Percentiles rank a stretch among this genome's conserved stretches.
Evolutionary conservation across 257 asterid genomes (phyloP).

Genomic region (Anisodus acutangulus): DNA sequence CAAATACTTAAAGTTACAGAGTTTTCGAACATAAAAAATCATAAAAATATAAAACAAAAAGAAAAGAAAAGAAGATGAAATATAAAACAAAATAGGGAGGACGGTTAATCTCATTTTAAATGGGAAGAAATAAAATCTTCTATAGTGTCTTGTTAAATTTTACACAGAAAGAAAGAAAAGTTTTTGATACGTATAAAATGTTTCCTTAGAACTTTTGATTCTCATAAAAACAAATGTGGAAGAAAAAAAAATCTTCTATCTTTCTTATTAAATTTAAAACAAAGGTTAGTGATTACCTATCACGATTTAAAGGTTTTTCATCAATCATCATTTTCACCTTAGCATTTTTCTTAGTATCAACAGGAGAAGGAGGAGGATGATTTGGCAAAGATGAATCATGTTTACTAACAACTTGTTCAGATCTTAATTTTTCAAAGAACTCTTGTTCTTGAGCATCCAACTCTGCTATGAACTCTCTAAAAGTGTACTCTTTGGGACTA

Average conservation of each 20-base stretch:
- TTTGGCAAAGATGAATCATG: background rate
- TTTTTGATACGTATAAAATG: too few species aligned
- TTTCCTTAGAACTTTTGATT: too few species aligned
- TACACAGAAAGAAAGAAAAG: too few species aligned
- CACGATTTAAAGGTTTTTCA: background rate
- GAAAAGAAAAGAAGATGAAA: background rate
- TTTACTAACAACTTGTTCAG: background rate
- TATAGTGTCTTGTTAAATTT: too few species aligned
- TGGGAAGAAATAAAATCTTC: too few species aligned
- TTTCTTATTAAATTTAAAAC: too few species aligned
- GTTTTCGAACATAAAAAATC: background rate
- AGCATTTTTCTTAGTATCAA: background rate
- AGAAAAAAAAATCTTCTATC: too few species aligned
- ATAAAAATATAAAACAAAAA: background rate
- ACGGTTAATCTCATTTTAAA: too few species aligned
- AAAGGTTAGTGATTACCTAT: background rate
- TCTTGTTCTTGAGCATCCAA: background rate
- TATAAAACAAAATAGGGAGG: background rate
- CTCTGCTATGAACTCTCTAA: constrained; percentile 12
- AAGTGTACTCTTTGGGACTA: background rate
- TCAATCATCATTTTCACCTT: background rate
- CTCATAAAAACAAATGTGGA: too few species aligned
- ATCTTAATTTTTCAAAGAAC: background rate
- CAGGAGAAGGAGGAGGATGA: background rate
- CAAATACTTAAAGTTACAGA: background rate